These are phyloP conservation scores for Zygotorulaspora florentina DNA, from an alignment of 805 yeast species.

Conservation along the genomic window DNA sequence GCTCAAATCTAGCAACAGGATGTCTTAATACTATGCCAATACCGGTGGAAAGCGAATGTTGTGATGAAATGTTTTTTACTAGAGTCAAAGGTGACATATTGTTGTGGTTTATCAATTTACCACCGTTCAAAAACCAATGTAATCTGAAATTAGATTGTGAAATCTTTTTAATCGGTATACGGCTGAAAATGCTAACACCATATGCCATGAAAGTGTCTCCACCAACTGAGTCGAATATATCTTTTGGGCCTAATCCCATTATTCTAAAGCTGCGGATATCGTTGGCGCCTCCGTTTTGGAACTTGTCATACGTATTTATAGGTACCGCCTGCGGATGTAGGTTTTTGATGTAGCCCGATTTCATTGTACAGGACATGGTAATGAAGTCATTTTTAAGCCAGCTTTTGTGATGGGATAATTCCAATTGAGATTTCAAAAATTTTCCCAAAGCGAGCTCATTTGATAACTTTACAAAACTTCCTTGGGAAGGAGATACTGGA, in stretches of 20 bases:
- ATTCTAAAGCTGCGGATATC: constrained; percentile 66
- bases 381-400: constrained; percentile 27
- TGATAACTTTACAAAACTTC: constrained; percentile 38
- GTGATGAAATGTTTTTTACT: constrained; percentile 29
- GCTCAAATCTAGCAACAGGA: constrained; percentile 63
- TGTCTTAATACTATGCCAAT: constrained; percentile 58
- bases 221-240: constrained; percentile 54
- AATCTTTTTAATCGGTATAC: constrained; percentile 49
- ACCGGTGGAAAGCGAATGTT: constrained; percentile 53
- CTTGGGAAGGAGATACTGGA: constrained; percentile 43
- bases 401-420: constrained; percentile 27
- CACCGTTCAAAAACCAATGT: constrained; percentile 64
- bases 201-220: constrained; percentile 58
- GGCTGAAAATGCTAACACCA: constrained; percentile 55
- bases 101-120: constrained; percentile 46
- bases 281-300: constrained; percentile 76
- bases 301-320: constrained; percentile 68
- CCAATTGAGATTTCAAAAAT: constrained; percentile 32
- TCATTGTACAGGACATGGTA: constrained; percentile 47
- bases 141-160: constrained; percentile 50
- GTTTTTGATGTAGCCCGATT: constrained; percentile 54
- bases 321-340: constrained; percentile 35
- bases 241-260: constrained; percentile 64
- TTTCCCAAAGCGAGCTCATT: constrained; percentile 42
- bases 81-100: constrained; percentile 18